Percentiles rank a stretch among this genome's conserved stretches.
Evolutionary conservation across 78 protist genomes (phyloP).

Genomic region (Emiliania huxleyi): DNA sequence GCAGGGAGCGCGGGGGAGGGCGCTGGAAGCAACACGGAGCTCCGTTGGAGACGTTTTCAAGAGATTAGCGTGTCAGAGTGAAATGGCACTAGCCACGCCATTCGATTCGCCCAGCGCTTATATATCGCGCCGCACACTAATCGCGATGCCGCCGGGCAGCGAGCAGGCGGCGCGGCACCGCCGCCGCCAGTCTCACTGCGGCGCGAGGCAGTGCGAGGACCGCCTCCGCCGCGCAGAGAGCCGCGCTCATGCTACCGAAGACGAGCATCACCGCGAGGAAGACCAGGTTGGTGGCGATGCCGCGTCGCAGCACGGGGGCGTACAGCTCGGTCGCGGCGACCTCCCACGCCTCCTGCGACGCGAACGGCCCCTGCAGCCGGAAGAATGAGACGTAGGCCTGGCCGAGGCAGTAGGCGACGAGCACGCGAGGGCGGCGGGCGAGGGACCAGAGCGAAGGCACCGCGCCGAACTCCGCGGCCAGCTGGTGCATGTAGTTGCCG

Average conservation of each 20-base stretch:
- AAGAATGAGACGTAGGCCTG: neutral
- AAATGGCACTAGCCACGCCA: too few species aligned
- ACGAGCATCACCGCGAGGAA: neutral
- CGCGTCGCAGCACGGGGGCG: neutral
- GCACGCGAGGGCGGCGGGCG: neutral
- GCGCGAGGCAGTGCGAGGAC: too few species aligned
- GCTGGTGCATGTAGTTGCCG: constrained; percentile 32
- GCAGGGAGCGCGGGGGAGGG: too few species aligned
- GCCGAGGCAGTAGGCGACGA: constrained; percentile 4
- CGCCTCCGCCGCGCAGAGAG: too few species aligned
- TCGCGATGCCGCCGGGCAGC: too few species aligned
- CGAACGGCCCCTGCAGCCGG: neutral
- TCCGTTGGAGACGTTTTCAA: too few species aligned
- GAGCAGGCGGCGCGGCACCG: too few species aligned
- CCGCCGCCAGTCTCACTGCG: too few species aligned
- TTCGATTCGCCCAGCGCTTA: too few species aligned
- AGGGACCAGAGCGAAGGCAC: neutral
- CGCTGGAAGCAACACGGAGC: too few species aligned
- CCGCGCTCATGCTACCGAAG: neutral
- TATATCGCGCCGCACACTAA: too few species aligned
- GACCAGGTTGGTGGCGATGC: neutral
- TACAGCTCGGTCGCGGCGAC: neutral
- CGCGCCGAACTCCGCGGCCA: constrained; percentile 10
- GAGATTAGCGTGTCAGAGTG: too few species aligned
- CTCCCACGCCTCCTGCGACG: neutral